Evolutionary conservation across 2,329 filamentous ascomycete genomes (phyloP).

Genomic region (Cordyceps cicadae): DNA sequence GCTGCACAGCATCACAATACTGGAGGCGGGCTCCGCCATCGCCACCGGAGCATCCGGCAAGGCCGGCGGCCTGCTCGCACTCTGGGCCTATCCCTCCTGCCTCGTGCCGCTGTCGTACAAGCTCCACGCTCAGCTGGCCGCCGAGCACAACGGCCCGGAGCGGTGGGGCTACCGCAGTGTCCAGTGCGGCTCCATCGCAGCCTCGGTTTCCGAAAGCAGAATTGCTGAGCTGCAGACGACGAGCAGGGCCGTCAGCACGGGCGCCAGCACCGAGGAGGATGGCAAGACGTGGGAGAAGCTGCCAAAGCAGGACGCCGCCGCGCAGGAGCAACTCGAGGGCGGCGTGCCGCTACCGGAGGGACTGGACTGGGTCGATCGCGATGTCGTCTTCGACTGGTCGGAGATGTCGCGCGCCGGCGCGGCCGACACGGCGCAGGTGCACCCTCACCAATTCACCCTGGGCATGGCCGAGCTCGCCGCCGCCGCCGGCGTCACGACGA

Average conservation of each 20-base stretch:
- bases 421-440: constrained; percentile 82
- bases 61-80: constrained; percentile 78
- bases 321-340: constrained; percentile 39
- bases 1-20: constrained; percentile 70
- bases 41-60: constrained; percentile 93
- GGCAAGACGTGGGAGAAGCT: constrained; percentile 52
- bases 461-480: constrained; percentile 70
- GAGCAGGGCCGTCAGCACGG: too few species aligned
- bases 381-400: constrained; percentile 61
- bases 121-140: constrained; percentile 76
- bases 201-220: constrained; percentile 24
- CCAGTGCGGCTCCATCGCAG: constrained; percentile 56
- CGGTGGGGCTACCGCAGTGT: constrained; percentile 82
- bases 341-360: constrained; percentile 62
- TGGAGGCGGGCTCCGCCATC: constrained; percentile 75
- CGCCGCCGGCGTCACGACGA: constrained; percentile 59
- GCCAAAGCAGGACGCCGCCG: constrained; percentile 48
- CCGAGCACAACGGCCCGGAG: constrained; percentile 67
- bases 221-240: not conserved
- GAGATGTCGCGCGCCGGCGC: constrained; percentile 67
- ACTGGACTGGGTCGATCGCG: constrained; percentile 73
- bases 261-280: constrained; percentile 18
- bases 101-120: constrained; percentile 81
- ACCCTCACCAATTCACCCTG: constrained; percentile 84
- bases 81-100: constrained; percentile 82